Evolutionary conservation across 768 basidiomycete species (phyloP).

Genomic region (Russula sp.): DNA sequence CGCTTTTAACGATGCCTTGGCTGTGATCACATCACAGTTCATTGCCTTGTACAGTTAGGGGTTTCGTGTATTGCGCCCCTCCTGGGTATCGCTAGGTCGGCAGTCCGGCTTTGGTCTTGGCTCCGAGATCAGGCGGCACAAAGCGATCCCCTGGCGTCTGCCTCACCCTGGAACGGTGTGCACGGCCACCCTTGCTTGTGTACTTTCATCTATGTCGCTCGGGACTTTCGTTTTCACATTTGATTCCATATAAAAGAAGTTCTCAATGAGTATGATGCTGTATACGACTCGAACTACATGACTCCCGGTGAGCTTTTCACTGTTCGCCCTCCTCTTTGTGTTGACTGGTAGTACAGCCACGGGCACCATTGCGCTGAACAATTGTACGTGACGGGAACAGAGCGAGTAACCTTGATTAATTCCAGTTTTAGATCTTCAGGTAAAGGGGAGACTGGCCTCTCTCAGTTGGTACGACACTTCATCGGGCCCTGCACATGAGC

Average conservation of each 20-base stretch:
- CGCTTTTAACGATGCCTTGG: conserved; percentile 7
- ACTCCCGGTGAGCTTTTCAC: conserved; percentile 18
- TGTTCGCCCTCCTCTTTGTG: neutral
- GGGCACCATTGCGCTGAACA: conserved; percentile 30
- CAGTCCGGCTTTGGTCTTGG: conserved; percentile 6
- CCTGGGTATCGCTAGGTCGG: conserved; percentile 16
- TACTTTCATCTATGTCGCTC: neutral
- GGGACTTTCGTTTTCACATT: neutral
- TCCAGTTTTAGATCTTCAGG: conserved; percentile 40
- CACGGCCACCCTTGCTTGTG: conserved; percentile 12
- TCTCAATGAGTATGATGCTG: conserved; percentile 1
- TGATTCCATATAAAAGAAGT: conserved; percentile 21
- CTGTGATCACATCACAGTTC: conserved; percentile 20
- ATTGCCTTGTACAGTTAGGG: conserved; percentile 23
- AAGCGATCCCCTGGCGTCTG: conserved; percentile 14
- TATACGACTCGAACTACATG: conserved; percentile 16
- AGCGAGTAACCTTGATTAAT: conserved; percentile 7
- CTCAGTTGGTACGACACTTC: conserved; percentile 44
- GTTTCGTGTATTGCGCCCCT: conserved; percentile 13
- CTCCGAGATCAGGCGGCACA: conserved; percentile 15
- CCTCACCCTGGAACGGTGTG: conserved; percentile 18
- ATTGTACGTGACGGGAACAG: conserved; percentile 18
- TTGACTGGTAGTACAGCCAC: conserved; percentile 22
- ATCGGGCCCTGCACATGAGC: conserved; percentile 44
- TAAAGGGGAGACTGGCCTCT: conserved; percentile 33